Evolutionary conservation across 2,329 filamentous ascomycete species (phyloP), one percentile per base, ranked within the genome.

Genomic region (Chaetomiaceae sp.): DNA sequence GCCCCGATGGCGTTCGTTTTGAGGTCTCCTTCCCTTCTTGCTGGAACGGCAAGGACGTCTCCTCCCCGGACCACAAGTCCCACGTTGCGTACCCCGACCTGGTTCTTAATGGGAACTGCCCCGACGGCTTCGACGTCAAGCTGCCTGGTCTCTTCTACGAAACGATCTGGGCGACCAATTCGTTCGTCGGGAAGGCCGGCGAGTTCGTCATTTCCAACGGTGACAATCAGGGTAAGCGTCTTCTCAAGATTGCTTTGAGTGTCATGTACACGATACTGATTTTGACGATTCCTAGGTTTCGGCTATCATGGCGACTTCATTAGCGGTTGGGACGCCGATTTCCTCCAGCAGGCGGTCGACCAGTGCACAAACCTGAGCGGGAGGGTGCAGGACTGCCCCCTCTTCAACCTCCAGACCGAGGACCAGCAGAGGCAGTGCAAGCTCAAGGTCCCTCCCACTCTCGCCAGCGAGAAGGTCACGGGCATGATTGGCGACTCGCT

Each of bases 21-120:
- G 89, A 95, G 66, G 67, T 94, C 49, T 87, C 88, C 77, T 95
- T 95, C 68, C 87, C 88, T 0, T 88, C 84, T 2, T 95, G 88
- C 76, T 94, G 88, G 84, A 86, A 93, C 58, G 86, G 87, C 41
- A 74, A 79, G 57, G 74, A 83, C 52, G 46, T 69, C 5, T 75
- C 78, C 55, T 74, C 73, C 8, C 48, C 60, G 0, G 72, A 82
- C 61, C 78, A 82, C 67, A 72, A 71, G 62, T 69, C 68, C 53
- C 80, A 96, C 62, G 76, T 95, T 51, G 84, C 84, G 4, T 96
- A 89, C 64, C 88, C 88, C 1, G 75, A 79, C 56, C 71, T 84
- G 11, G 83, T 94, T 58, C 86, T 87, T 68, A 79, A 79, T 53
- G 89, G 90, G 26, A 71, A 70, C 30, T 95, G 89, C 66, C 88